Conservation (phyloP, 192 early-diverging fungal genomes). For the Linnemannia elongata region DNA sequence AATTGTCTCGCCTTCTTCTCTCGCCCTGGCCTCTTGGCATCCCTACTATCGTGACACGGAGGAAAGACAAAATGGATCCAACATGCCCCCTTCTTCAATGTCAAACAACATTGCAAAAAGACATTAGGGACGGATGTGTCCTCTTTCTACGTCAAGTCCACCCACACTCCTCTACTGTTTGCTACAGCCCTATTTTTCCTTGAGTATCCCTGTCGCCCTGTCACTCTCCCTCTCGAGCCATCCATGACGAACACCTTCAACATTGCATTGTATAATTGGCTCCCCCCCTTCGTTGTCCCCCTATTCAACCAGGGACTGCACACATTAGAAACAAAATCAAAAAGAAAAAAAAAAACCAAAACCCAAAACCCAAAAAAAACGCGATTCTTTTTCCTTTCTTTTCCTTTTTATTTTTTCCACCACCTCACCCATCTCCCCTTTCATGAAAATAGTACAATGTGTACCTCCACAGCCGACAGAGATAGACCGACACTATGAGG, state of each 20-base stretch:
- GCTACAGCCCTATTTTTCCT: not conserved
- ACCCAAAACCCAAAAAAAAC: not conserved
- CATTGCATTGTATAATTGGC: not conserved
- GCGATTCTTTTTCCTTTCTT: not conserved
- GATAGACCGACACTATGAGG: too few species aligned
- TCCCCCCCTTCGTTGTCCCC: not conserved
- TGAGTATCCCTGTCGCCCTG: not conserved
- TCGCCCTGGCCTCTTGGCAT: not conserved
- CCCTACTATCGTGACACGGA: not conserved
- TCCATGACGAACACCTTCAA: not conserved
- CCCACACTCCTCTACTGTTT: not conserved
- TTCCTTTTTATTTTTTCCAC: not conserved
- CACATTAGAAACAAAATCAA: not conserved
- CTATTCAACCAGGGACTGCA: not conserved
- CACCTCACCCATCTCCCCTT: not conserved
- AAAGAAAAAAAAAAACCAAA: not conserved
- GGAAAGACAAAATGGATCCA: not conserved
- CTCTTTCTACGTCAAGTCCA: not conserved
- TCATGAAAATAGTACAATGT: not conserved
- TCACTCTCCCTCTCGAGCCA: not conserved
- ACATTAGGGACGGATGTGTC: not conserved
- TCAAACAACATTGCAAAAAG: not conserved
- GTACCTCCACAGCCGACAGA: not conserved
- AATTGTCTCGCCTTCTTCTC: not conserved
- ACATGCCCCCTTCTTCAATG: not conserved